Evolutionary conservation across 345 rosid species (phyloP), one percentile per base, ranked within the genome.

Genomic region (Hibiscus syriacus): DNA sequence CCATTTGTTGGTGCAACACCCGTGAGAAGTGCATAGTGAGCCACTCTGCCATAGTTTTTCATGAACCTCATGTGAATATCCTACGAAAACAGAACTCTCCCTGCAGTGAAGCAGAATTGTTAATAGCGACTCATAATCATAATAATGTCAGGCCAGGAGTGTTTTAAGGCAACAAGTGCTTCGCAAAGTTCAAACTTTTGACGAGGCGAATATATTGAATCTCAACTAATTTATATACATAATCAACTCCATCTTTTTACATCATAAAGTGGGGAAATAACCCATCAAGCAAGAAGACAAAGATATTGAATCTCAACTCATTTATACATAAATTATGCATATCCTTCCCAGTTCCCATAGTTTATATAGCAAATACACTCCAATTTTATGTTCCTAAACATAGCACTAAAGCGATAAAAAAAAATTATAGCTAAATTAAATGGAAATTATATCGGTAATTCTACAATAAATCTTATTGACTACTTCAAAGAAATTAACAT

Each of bases 1-100:
- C 99, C 98, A 94, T 94, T 79, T 94, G 99, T 85, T 91, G 99
- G 81, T 94, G 99, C 85, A 94, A 80, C 59, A 89, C 98, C 83
- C 98, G 87, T 2, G 99, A 91, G 72, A 94, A 94, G 99, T 2
- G 96, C 95, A 77, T 81, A 69, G 68, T 69, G 85, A 17, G 93
- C 95, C 26, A 94, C 94, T 79, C 78, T 86, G 2, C 96, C 89
- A 52, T 94, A 94, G 77, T 94, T 94, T 79, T 94, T 94, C 97
- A 91, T 91, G 76, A 94, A 94, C 75, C 99, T 85, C 98, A 87
- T 90, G 32, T 86, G 97, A 66, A 91, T 79, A 70, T 94, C 99
- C 80, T 89, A 94, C 3, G 99, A 87, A 86, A 94, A 94, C 4
- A 98, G 96, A 74, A 94, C 84, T 80, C 99, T 91, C 80, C 99